Evolutionary conservation across 2,329 filamentous ascomycete genomes (phyloP), one percentile per base, ranked within the genome.

Genomic region (Cordyceps fumosorosea): DNA sequence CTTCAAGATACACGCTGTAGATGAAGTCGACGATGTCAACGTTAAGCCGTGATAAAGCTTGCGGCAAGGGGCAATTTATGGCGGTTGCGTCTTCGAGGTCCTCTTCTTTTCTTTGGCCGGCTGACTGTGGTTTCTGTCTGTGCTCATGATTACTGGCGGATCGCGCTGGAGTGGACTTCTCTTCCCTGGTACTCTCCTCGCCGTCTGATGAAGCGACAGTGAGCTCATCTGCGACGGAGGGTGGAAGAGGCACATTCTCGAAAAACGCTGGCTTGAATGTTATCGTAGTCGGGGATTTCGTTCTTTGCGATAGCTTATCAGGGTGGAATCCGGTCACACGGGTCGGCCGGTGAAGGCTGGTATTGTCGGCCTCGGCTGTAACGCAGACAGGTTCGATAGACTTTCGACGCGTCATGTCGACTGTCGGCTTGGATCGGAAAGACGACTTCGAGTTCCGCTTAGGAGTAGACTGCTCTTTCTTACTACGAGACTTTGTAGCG

Each of bases 11-110:
- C 3, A 85, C 75, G 67, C 87, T 81, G 66, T 84, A 87, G 22
- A 88, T 75, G 64, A 88, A 82, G 60, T 86, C 80, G 40, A 88
- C 76, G 1, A 84, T 72, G 44, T 84, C 80, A 3, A 83, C 75
- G 62, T 81, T 80, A 3, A 89, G 74, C 3, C 72, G 75, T 0
- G 78, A 78, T 10, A 89, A 67, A 5, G 84, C 80, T 67, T 89
- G 85, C 0, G 86, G 86, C 3, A 84, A 74, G 24, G 79, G 67
- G 20, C 64, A 72, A 44, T 67, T 65, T 22, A 78, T 71, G 5
- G 71, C 61, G 18, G 71, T 64, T 8, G 69, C 64, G 32, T 70
- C 64, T 22, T 65, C 63, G 18, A 66, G 57, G 40, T 67, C 65
- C 6, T 66, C 66, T 16, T 67, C 66, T 6, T 37, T 3, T n/a